phyloP scores from a whole-genome alignment of 2,329 filamentous ascomycete species.

The Endocalyx cinctus region DNA sequence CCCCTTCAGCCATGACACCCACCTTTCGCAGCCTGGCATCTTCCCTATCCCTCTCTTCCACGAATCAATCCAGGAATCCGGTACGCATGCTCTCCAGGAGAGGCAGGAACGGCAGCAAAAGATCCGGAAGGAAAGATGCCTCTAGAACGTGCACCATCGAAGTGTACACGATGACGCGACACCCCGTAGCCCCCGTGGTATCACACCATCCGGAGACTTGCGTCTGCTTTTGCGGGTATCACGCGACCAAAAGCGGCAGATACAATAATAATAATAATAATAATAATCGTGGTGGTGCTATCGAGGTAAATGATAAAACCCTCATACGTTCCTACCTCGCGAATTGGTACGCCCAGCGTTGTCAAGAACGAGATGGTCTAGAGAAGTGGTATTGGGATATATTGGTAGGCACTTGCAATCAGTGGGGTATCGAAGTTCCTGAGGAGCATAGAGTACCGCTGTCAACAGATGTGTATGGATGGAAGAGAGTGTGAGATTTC shows the following conservation, averaged over 20 bases:
- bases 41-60: too few species aligned
- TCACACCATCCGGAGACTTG: not conserved
- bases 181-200: slow-evolving; percentile 1
- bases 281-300: too few species aligned
- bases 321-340: slow-evolving; percentile 1
- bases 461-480: too few species aligned
- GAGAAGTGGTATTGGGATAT: slow-evolving; percentile 5
- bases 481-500: too few species aligned
- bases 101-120: too few species aligned
- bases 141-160: slow-evolving; percentile 2
- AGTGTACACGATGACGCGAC: slow-evolving; percentile 1
- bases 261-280: too few species aligned
- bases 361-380: slow-evolving; percentile 2
- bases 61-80: too few species aligned
- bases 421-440: slow-evolving; percentile 3
- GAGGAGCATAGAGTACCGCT: too few species aligned
- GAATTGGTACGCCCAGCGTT: slow-evolving; percentile 2
- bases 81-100: too few species aligned
- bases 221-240: not conserved
- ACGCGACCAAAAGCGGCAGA: not conserved
- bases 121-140: too few species aligned
- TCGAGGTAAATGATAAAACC: not conserved
- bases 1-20: too few species aligned
- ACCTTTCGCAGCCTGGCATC: too few species aligned
- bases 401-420: not conserved